Evolutionary conservation across 345 rosid genomes (phyloP), one percentile per base, ranked within the genome.

Genomic region (Lepidium didymum): DNA sequence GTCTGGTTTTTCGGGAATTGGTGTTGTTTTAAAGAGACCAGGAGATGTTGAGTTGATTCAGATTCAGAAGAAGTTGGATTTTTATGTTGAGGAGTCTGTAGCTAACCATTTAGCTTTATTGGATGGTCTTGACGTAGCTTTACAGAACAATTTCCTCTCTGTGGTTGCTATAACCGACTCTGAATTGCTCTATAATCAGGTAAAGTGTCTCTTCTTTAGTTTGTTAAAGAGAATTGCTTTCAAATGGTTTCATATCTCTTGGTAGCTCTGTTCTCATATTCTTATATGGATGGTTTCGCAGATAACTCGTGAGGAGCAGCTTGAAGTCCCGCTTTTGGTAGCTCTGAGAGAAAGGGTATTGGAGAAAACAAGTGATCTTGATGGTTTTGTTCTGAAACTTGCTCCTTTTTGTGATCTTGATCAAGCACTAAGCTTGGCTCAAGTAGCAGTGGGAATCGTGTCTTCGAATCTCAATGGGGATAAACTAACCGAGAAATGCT

Each of bases 21-120:
- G 97, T 69, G 92, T 94, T 40, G 85, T 84, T 31, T 87, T 91
- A 81, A 91, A 94, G 77, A 85, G 90, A 70, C 59, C 77, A n/a
- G 70, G 73, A 25, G 62, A 70, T 59, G 29, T 62, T 71, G 87
- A 92, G 18, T 61, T 75, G 37, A 78, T 91, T 74, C 96, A 84
- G 75, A 85, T 91, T 62, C 99, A 94, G 80, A 94, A 94, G 79
- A 94, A 85, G 81, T 88, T 94, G 75, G 90, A 86, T 37, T 87
- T 91, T 79, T 80, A 68, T 72, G 96, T 85, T 38, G 95, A 89
- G 27, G 95, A 86, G 61, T 78, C 86, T 15, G 95, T 94, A 42
- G 99, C 89, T 41, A 83, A 86, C 69, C 91, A 91, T 80, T 74
- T 94, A 62, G 99, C 96, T 62, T 67, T 94, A 7, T 66, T 94